Conservation (phyloP, 179 eudicot genomes). For the Carnegiea gigantea region DNA sequence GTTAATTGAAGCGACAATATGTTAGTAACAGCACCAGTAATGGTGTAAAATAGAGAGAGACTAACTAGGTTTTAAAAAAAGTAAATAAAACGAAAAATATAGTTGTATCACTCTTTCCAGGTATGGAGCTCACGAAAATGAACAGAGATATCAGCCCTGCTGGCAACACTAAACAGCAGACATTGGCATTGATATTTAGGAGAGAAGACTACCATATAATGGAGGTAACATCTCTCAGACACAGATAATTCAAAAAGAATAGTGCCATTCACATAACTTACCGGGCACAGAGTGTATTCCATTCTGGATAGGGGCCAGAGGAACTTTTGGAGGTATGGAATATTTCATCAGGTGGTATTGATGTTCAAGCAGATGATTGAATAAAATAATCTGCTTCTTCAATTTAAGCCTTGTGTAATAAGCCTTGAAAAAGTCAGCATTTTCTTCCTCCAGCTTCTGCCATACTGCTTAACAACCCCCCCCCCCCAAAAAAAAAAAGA, state of each 20-base stretch:
- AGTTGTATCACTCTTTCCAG: no score
- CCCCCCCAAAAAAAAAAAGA: not conserved
- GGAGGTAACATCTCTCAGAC: not conserved
- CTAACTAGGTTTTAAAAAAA: no score
- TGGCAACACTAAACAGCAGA: not conserved
- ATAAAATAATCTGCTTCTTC: conserved; percentile 92
- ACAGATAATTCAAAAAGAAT: not conserved
- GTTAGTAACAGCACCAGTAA: not conserved
- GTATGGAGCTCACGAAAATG: no score
- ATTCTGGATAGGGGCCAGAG: conserved; percentile 87
- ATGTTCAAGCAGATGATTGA: conserved; percentile 90
- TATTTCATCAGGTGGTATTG: conserved; percentile 84
- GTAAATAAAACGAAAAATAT: no score
- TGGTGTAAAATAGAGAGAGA: no score
- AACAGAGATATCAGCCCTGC: not conserved
- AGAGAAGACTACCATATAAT: not conserved
- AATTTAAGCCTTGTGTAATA: conserved; percentile 91
- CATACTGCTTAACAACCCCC: conserved; percentile 68
- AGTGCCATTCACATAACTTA: conserved; percentile 26
- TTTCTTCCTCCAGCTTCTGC: conserved; percentile 99
- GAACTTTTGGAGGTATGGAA: conserved; percentile 82
- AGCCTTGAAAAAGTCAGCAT: conserved; percentile 95
- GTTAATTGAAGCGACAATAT: not conserved
- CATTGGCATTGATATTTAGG: not conserved
- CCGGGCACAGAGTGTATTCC: conserved; percentile 95